Conservation (phyloP, 164 flowering plant species). For the Umbilicus rupestris region DNA sequence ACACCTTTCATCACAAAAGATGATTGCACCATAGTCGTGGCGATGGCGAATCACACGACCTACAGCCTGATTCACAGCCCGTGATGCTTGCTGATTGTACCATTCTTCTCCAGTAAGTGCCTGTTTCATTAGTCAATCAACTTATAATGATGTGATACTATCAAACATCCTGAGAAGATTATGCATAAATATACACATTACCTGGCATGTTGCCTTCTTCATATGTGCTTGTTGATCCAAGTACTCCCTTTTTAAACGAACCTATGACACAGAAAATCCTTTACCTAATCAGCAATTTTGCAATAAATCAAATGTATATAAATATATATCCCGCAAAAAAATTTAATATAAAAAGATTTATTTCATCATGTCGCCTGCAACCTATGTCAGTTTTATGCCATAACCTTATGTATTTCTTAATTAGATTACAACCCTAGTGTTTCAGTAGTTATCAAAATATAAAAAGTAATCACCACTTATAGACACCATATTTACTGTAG, state of each 20-base stretch:
- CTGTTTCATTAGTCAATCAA: conserved; percentile 19
- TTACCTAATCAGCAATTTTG: not conserved
- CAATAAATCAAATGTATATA: not conserved
- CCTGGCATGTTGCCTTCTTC: conserved; percentile 38
- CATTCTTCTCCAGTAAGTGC: conserved; percentile 80
- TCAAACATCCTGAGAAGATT: not conserved
- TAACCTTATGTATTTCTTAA: too few species aligned
- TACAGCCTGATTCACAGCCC: conserved; percentile 98
- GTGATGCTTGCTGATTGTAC: conserved; percentile 84
- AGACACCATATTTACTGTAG: too few species aligned
- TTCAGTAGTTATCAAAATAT: too few species aligned
- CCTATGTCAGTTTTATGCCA: too few species aligned
- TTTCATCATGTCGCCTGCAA: too few species aligned
- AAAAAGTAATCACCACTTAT: too few species aligned
- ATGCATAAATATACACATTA: conserved; percentile 13
- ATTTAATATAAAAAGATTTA: too few species aligned
- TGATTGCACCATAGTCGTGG: conserved; percentile 91
- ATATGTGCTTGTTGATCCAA: conserved; percentile 49
- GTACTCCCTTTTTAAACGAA: conserved; percentile 87
- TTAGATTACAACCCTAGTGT: too few species aligned
- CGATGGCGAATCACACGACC: conserved; percentile 99
- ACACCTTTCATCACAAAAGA: conserved; percentile 95
- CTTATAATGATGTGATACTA: not conserved
- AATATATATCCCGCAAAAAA: not conserved
- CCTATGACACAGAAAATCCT: conserved; percentile 29